These are phyloP conservation scores for Claviceps pazoutovae DNA, from an alignment of 2,329 filamentous ascomycete genomes.

Conservation along the genomic window DNA sequence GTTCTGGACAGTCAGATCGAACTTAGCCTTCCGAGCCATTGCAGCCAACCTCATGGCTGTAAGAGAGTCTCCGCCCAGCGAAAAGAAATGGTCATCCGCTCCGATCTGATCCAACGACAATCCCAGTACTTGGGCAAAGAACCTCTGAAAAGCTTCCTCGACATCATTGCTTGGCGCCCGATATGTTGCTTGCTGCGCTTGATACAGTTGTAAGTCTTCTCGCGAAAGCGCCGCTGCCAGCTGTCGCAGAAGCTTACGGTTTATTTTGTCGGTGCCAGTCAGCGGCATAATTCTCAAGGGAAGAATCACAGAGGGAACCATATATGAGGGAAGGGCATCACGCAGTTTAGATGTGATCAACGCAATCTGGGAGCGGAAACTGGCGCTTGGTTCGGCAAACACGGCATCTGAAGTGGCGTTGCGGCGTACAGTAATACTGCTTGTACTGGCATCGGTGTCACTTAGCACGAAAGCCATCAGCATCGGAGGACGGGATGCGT, in stretches of 20 bases:
- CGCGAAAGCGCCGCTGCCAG: not conserved
- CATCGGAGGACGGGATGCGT: not conserved
- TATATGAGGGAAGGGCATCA: constrained; percentile 1
- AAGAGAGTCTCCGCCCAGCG: constrained; percentile 2
- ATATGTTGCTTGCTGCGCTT: not conserved
- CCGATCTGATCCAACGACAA: not conserved
- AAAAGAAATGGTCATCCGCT: not conserved
- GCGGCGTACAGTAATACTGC: not conserved
- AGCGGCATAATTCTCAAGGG: not conserved
- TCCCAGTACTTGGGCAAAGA: not conserved
- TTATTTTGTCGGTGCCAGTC: not conserved
- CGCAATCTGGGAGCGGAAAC: not conserved
- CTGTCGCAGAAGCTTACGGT: not conserved
- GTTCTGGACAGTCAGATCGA: not conserved
- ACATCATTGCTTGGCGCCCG: not conserved
- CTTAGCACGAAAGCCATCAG: not conserved
- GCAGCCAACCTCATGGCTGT: not conserved
- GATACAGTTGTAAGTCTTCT: not conserved
- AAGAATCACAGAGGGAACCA: not conserved
- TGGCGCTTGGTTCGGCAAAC: not conserved
- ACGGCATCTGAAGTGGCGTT: not conserved
- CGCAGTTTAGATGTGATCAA: not conserved
- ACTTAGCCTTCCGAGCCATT: not conserved
- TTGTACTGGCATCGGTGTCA: not conserved
- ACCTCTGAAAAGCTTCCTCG: not conserved